Evolutionary conservation across 805 yeast genomes (phyloP).

Genomic region (Candida vartiovaarae): DNA sequence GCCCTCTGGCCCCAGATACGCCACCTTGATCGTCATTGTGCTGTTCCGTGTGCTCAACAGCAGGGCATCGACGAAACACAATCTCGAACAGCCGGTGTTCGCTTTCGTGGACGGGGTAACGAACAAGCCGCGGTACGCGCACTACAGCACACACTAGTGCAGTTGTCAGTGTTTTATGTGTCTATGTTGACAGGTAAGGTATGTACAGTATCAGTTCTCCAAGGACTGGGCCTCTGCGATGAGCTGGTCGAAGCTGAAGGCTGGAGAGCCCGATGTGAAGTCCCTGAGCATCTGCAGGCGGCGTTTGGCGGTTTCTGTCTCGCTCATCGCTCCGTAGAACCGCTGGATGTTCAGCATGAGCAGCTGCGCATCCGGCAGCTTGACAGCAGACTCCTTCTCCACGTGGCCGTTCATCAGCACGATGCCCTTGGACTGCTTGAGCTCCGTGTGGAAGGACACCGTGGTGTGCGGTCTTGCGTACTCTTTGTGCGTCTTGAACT

Average conservation of each 20-base stretch:
- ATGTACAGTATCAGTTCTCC: constrained; percentile 31
- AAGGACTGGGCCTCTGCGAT: constrained; percentile 68
- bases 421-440: constrained; percentile 48
- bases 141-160: too few relatives aligned
- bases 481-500: constrained; percentile 83
- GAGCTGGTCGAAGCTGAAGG: constrained; percentile 62
- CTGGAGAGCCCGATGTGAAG: constrained; percentile 62
- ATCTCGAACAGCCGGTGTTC: too few relatives aligned
- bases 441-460: constrained; percentile 77
- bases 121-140: too few relatives aligned
- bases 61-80: too few relatives aligned
- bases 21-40: constrained; percentile 34
- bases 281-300: constrained; percentile 53
- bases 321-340: constrained; percentile 66
- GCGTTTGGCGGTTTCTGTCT: constrained; percentile 34
- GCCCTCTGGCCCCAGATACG: constrained; percentile 84
- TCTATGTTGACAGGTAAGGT: too few relatives aligned
- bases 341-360: constrained; percentile 71
- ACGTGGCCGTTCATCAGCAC: constrained; percentile 84
- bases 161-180: too few relatives aligned
- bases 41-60: too few relatives aligned
- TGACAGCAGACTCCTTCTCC: constrained; percentile 62
- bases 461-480: constrained; percentile 95
- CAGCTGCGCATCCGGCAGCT: constrained; percentile 70
- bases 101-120: too few relatives aligned